Conservation (phyloP, 106 monocot genomes). For the Alisma plantagoaquatica region DNA sequence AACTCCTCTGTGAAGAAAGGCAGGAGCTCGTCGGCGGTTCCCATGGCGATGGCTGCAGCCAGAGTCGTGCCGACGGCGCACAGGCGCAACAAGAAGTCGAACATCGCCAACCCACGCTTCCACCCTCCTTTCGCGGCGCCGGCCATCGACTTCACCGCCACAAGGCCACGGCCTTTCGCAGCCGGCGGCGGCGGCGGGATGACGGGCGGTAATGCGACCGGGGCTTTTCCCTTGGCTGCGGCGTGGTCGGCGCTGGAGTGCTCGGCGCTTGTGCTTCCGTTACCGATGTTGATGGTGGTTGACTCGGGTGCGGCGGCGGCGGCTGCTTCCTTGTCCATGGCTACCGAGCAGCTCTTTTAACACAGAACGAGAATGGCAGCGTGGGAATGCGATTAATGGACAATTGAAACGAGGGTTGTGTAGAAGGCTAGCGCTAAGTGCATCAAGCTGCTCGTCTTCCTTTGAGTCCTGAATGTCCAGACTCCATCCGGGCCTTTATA, state of each 20-base stretch:
- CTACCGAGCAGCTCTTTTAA: too few species aligned
- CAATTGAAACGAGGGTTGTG: too few species aligned
- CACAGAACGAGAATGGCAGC: too few species aligned
- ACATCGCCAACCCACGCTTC: constrained; percentile 21
- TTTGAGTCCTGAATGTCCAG: too few species aligned
- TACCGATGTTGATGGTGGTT: constrained; percentile 7
- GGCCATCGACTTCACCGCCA: constrained; percentile 1
- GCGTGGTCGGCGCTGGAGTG: neutral
- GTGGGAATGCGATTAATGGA: too few species aligned
- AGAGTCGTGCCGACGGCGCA: constrained; percentile 18
- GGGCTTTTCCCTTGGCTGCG: neutral
- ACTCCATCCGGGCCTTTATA: too few species aligned
- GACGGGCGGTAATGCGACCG: neutral
- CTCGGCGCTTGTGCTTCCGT: neutral
- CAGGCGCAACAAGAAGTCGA: constrained; percentile 42
- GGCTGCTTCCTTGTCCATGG: too few species aligned
- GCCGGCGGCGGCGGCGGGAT: neutral
- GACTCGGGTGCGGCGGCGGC: neutral
- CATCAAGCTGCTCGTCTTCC: too few species aligned
- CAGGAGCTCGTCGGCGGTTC: constrained; percentile 47
- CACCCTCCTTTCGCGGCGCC: constrained; percentile 1
- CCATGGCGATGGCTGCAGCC: constrained; percentile 33
- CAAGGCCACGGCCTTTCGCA: neutral
- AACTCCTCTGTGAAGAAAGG: constrained; percentile 55
- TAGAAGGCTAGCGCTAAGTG: too few species aligned